Conservation (phyloP, 768 basidiomycete species). For the Obba rivulosa region DNA sequence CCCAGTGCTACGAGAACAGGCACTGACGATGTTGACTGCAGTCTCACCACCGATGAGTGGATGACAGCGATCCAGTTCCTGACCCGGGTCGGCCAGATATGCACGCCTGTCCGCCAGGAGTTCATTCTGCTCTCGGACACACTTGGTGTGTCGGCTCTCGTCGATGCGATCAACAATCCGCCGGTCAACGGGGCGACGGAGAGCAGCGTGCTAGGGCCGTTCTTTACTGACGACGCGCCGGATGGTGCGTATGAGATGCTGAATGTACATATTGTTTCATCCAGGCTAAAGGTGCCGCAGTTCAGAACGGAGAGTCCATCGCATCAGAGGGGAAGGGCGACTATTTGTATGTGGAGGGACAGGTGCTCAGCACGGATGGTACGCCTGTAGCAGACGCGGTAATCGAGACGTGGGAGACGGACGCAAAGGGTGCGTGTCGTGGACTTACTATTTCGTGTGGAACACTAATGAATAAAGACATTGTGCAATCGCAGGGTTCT, state of each 20-base stretch:
- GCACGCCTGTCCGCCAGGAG: conserved; percentile 58
- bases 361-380: conserved; percentile 53
- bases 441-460: conserved; percentile 15
- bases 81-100: conserved; percentile 69
- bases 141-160: conserved; percentile 72
- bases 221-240: conserved; percentile 73
- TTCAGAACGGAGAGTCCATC: conserved; percentile 65
- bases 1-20: not conserved
- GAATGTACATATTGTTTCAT: conserved; percentile 14
- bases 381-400: conserved; percentile 57
- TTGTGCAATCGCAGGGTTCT: conserved; percentile 24
- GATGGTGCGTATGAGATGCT: conserved; percentile 47
- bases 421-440: conserved; percentile 44
- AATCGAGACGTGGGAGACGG: conserved; percentile 86
- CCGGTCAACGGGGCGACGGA: conserved; percentile 60
- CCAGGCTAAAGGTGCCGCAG: conserved; percentile 29
- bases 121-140: conserved; percentile 84
- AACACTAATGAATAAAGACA: conserved; percentile 10
- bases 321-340: conserved; percentile 86
- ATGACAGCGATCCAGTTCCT: conserved; percentile 75
- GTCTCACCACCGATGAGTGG: conserved; percentile 83
- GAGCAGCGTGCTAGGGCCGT: conserved; percentile 76
- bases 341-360: conserved; percentile 77
- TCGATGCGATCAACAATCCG: conserved; percentile 71
- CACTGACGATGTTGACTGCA: conserved; percentile 12